A percentile compares a stretch with the other conserved stretches of the same genome.
These are phyloP conservation scores for Suaeda aralocaspica DNA, from an alignment of 148 eudicot genomes.

Conservation along the genomic window DNA sequence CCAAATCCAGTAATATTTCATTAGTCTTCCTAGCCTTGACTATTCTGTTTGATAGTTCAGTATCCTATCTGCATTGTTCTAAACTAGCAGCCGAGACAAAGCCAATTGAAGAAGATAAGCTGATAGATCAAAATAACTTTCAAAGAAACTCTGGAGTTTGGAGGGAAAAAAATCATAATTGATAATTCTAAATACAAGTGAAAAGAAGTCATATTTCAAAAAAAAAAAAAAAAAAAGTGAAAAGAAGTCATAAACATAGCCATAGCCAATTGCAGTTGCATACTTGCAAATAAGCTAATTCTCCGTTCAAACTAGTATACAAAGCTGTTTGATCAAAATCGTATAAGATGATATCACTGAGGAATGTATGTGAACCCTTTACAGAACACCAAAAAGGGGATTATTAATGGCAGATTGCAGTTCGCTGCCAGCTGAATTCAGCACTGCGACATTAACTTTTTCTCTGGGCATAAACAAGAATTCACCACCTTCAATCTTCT, in stretches of 20 bases:
- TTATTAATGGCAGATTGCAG: conserved; percentile 82
- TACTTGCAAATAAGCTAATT: not conserved
- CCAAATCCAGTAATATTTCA: not conserved
- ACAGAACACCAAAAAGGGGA: conserved; percentile 92
- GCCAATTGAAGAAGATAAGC: not conserved
- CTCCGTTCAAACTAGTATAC: conserved; percentile 2
- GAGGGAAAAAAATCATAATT: not conserved
- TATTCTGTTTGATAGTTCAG: not conserved
- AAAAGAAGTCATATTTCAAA: not conserved
- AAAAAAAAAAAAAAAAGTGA: not conserved
- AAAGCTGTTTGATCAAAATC: not conserved
- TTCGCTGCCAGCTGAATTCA: conserved; percentile 85
- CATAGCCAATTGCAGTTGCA: not conserved
- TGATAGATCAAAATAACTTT: not conserved
- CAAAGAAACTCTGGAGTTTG: not conserved
- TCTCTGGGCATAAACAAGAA: conserved; percentile 79
- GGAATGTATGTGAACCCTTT: conserved; percentile 13
- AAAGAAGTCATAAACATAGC: not conserved
- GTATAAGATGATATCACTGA: not conserved
- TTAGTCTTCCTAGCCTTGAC: not conserved
- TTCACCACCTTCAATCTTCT: conserved; percentile 79
- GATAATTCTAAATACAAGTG: not conserved
- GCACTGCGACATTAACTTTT: conserved; percentile 62
- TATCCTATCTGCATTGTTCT: not conserved
- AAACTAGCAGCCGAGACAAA: not conserved